Percentiles rank a stretch among this genome's conserved stretches.
Evolutionary conservation across 352 stramenopile genomes (phyloP).

Genomic region (Halophytophthora polymorphica): DNA sequence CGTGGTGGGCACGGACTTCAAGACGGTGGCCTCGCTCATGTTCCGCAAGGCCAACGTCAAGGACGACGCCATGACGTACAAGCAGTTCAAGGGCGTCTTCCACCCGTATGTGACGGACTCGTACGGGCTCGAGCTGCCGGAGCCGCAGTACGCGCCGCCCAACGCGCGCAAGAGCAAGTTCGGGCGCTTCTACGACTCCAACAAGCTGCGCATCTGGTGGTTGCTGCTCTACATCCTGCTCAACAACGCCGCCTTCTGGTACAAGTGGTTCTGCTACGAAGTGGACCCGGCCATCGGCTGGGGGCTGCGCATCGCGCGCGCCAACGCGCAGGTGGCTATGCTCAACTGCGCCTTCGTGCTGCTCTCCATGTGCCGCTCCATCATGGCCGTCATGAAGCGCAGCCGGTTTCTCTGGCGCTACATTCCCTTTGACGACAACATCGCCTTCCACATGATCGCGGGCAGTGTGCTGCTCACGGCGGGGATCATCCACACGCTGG

Average conservation of each 20-base stretch:
- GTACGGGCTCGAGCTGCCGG: constrained; percentile 42
- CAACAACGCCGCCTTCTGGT: constrained; percentile 70
- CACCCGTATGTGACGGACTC: constrained; percentile 60
- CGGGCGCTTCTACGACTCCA: constrained; percentile 59
- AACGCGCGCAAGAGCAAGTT: constrained; percentile 52
- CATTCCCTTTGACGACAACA: constrained; percentile 80
- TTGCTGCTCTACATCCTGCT: constrained; percentile 63
- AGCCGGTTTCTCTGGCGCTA: constrained; percentile 61
- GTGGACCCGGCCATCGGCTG: constrained; percentile 74
- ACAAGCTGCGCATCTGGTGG: constrained; percentile 80
- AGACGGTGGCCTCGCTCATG: constrained; percentile 58
- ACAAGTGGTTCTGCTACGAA: constrained; percentile 72
- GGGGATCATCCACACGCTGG: constrained; percentile 57
- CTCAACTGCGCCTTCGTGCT: constrained; percentile 77
- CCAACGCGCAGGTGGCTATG: constrained; percentile 73
- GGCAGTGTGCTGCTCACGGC: constrained; percentile 56
- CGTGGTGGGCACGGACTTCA: constrained; percentile 70
- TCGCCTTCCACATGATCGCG: constrained; percentile 77
- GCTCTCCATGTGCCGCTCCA: constrained; percentile 75
- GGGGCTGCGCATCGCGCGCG: constrained; percentile 65
- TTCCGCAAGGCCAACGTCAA: constrained; percentile 63
- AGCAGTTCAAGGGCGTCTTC: constrained; percentile 74
- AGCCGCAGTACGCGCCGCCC: constrained; percentile 28
- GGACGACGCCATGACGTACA: constrained; percentile 62
- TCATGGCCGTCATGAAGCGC: constrained; percentile 70